These are phyloP conservation scores for Ramalina peruviana DNA, from an alignment of 495 filamentous ascomycete genomes.

Conservation along the genomic window DNA sequence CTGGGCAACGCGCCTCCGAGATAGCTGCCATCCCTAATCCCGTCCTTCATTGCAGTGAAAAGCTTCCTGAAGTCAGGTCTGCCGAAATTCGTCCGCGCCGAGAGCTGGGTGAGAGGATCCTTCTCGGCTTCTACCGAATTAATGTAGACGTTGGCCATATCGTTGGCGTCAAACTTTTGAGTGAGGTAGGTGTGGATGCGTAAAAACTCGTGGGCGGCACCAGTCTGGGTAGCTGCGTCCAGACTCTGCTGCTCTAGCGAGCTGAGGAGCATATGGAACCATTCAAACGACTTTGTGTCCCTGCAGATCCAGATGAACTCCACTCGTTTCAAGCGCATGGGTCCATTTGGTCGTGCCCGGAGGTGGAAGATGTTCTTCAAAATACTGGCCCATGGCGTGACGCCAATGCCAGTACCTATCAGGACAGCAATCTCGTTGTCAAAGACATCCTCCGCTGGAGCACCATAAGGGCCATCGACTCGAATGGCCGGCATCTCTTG, in stretches of 20 bases:
- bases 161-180: conserved; percentile 80
- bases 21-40: conserved; percentile 73
- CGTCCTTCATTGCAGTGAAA: conserved; percentile 74
- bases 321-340: conserved; percentile 76
- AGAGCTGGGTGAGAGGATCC: conserved; percentile 86
- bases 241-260: conserved; percentile 81
- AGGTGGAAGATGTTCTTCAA: conserved; percentile 98
- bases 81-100: conserved; percentile 84
- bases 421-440: conserved; percentile 97
- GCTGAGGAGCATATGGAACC: conserved; percentile 90
- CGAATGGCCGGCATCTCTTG: conserved; percentile 77
- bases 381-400: conserved; percentile 94
- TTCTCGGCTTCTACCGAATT: conserved; percentile 79
- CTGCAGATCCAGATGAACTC: conserved; percentile 99
- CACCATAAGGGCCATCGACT: conserved; percentile 93
- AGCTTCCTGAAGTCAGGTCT: conserved; percentile 79
- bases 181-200: conserved; percentile 98
- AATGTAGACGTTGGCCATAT: conserved; percentile 88
- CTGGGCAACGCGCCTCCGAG: conserved; percentile 59
- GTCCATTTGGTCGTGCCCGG: conserved; percentile 71
- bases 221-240: conserved; percentile 45
- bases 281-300: conserved; percentile 92
- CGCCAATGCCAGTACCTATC: conserved; percentile 93
- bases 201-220: conserved; percentile 71
- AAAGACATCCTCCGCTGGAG: conserved; percentile 91